A percentile compares a stretch with the other conserved stretches of the same genome.
phyloP scores from a whole-genome alignment of 768 basidiomycete species.

The Amanita polypyramis region DNA sequence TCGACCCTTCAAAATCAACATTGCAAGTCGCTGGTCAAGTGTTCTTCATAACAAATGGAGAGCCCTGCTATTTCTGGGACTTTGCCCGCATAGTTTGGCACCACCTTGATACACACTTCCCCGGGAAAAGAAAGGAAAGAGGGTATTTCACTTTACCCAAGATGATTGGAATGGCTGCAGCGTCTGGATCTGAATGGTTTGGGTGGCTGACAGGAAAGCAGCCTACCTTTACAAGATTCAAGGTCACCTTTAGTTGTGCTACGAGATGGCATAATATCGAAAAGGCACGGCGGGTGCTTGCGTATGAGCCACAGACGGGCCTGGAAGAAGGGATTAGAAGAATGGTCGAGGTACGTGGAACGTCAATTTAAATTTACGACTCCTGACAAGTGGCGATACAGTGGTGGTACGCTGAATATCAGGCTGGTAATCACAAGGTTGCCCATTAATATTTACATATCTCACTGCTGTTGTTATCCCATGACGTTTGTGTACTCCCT shows the following conservation, averaged over 20 bases:
- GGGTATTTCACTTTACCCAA: slow-evolving; percentile 42
- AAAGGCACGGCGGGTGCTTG: slow-evolving; percentile 81
- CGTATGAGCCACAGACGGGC: slow-evolving; percentile 88
- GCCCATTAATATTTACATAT: slow-evolving; percentile 18
- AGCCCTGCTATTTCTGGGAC: slow-evolving; percentile 96
- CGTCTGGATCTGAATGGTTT: slow-evolving; percentile 63
- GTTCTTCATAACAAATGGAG: slow-evolving; percentile 97
- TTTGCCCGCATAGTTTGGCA: slow-evolving; percentile 76
- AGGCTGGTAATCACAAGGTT: slow-evolving; percentile 27
- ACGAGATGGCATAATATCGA: slow-evolving; percentile 90
- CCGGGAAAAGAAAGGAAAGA: slow-evolving; percentile 35
- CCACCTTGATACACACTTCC: slow-evolving; percentile 48
- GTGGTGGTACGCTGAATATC: slow-evolving; percentile 40
- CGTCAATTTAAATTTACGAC: not conserved
- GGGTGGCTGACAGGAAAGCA: slow-evolving; percentile 67
- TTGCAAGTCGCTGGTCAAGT: slow-evolving; percentile 84
- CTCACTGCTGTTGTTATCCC: not conserved
- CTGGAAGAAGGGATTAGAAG: slow-evolving; percentile 78
- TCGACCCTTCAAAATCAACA: slow-evolving; percentile 35
- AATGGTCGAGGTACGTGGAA: slow-evolving; percentile 56
- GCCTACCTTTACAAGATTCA: slow-evolving; percentile 77
- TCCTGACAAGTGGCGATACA: slow-evolving; percentile 10
- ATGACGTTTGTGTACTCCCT: not conserved
- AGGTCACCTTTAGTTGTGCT: slow-evolving; percentile 72
- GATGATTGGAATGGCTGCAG: slow-evolving; percentile 59